Evolutionary conservation across 2,329 filamentous ascomycete species (phyloP), one percentile per base, ranked within the genome.

Genomic region (Boeremia lycopersici): DNA sequence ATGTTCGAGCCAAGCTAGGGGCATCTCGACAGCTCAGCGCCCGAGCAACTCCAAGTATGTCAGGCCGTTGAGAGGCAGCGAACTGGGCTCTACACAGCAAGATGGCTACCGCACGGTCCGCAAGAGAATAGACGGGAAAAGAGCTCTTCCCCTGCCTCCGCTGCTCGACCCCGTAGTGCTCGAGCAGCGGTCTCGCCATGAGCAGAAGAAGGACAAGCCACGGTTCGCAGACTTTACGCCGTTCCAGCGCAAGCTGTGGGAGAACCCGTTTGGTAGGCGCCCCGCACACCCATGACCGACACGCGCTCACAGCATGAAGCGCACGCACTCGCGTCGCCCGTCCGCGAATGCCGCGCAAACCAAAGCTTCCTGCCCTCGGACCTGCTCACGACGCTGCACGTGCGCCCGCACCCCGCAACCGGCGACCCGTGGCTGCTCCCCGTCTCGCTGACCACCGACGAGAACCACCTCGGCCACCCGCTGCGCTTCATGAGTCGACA

Each of bases 311-410:
- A 7, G 11, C 15, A 36, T 29, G 25, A 49, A 89, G 88, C 88
- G 3, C 80, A 80, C 39, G 83, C 86, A 6, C 80, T 92, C 19
- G 83, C 83, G 28, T 82, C 83, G 0, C 84, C 86, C 0, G 52
- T 87, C 19, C 85, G 89, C 48, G 63, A 70, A 52, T 90, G 87
- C 64, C 65, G 72, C 19, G 67, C 82, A 29, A 85, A 86, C 1
- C 57, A 64, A 0, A 67, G 71, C 0, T 65, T 67, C 1, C 71
- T 90, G 6, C 89, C 89, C 1, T 73, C 71, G 12, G 85, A 82
- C 64, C 88, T 91, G 67, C 75, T 90, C 4, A 83, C 89, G 49
- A 78, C 83, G 29, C 86, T 91, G 56, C 79, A 81, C 26, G 65
- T 86, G 2, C 75, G 86, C 11, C 67, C 75, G 1, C 81, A 89